phyloP scores from a whole-genome alignment of 1,284 basidiomycete genomes.

The Gymnopus androsaceus region DNA sequence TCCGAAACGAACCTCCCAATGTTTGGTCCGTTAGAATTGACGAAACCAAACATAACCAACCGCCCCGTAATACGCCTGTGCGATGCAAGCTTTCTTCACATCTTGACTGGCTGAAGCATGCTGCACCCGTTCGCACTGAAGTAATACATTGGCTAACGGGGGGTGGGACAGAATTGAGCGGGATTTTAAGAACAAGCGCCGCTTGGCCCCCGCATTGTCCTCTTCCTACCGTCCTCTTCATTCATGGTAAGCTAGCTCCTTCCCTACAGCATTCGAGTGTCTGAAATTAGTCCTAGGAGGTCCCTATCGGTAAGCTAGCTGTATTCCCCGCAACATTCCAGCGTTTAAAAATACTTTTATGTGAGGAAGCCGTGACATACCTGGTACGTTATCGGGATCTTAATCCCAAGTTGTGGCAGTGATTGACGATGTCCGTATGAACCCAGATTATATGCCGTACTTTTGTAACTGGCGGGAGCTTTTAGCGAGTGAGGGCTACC shows the following conservation, averaged over 20 bases:
- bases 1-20: constrained; percentile 32
- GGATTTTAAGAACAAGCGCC: constrained; percentile 20
- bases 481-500: constrained; percentile 32
- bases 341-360: not conserved
- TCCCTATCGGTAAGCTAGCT: constrained; percentile 29
- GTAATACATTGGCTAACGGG: constrained; percentile 24
- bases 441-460: constrained; percentile 36
- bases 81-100: constrained; percentile 30
- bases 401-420: not conserved
- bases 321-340: not conserved
- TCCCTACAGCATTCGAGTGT: too few species aligned
- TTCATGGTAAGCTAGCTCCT: too few species aligned
- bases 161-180: constrained; percentile 30
- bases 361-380: constrained; percentile 29
- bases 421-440: not conserved
- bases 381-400: constrained; percentile 21
- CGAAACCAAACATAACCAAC: not conserved
- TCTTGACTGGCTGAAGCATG: constrained; percentile 30
- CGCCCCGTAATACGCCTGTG: not conserved
- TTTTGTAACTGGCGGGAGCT: constrained; percentile 37
- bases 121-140: constrained; percentile 27
- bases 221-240: constrained; percentile 15
- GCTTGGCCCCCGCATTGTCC: not conserved
- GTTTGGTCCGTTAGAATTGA: constrained; percentile 30
- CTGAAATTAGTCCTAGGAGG: too few species aligned